Base-by-base conservation (phyloP, 306 rosid species). In the Ormosia emarginata region DNA sequence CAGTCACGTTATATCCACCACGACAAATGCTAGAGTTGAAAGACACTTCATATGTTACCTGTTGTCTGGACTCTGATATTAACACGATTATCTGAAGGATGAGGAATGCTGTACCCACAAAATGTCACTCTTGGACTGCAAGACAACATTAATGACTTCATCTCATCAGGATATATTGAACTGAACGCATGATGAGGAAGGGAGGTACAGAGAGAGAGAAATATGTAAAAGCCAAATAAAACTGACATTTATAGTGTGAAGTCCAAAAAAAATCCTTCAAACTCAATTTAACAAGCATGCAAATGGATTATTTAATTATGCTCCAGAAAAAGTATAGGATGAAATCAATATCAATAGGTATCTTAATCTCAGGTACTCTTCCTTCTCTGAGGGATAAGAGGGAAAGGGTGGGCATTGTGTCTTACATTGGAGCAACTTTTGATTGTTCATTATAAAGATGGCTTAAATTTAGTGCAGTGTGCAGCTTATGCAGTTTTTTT, bases 61-160 rank as follows among this genome's bases (percentile, higher is more conserved):
- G 92, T 92, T 15, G 94, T 88, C 64, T 92, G 92, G 75, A 88
- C 84, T 86, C 97, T 86, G 59, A 90, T 83, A 67, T 90, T 92
- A 80, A 92, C 94, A 43, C 82, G 85, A 76, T 87, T 90, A 10
- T 90, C 94, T 33, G 93, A 92, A 46, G 91, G 97, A 86, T 92
- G 94, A 83, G 97, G 94, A 80, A 89, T 92, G 92, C 87, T 92
- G 79, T 90, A 90, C 17, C 97, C 97, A 71, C 88, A 72, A 65
- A 90, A 92, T 64, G 84, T 67, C 43, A 83, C 87, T 74, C 92
- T 82, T 77, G 92, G 92, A 82, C 92, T 89, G 90, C 88, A 87
- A 84, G 37, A 70, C 4, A 84, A 82, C 44, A 82, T 71, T 7
- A 37, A 55, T 2, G 76, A 15, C 3, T 17, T 11, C 56, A 68